Percentiles rank a stretch among this genome's conserved stretches.
phyloP scores from a whole-genome alignment of 2,329 filamentous ascomycete genomes.

The Pseudogymnoascus sp. region DNA sequence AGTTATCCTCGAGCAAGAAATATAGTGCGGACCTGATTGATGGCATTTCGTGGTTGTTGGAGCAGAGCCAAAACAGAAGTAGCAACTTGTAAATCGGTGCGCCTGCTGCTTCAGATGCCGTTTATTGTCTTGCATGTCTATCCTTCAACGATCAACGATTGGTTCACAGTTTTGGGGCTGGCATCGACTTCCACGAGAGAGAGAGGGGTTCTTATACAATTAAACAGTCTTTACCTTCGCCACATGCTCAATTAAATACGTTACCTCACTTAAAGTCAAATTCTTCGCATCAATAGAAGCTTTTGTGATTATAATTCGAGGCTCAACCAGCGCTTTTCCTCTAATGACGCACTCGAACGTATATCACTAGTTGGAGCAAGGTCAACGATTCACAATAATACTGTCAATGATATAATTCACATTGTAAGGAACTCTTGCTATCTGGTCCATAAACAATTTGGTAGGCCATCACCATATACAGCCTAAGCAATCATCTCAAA shows the following conservation, averaged over 20 bases:
- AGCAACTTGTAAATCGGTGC: neutral
- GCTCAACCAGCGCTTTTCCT: neutral
- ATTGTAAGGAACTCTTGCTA: neutral
- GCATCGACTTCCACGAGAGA: neutral
- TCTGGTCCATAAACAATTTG: neutral
- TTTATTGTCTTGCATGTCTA: neutral
- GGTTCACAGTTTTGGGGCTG: neutral
- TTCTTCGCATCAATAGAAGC: neutral
- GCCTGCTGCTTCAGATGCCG: neutral
- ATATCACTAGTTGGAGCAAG: neutral
- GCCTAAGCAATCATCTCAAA: neutral
- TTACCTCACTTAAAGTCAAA: neutral
- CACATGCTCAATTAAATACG: neutral
- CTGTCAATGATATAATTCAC: neutral
- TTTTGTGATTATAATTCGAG: neutral
- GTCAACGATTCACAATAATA: neutral
- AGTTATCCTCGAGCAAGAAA: constrained; percentile 20
- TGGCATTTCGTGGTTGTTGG: constrained; percentile 19
- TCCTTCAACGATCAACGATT: neutral
- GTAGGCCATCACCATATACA: neutral
- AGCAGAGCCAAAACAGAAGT: neutral
- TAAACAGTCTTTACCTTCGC: neutral
- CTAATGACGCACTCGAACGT: neutral
- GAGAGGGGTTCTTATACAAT: neutral
- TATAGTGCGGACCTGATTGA: constrained; percentile 21